Percentiles rank a stretch among this genome's conserved stretches.
These are phyloP conservation scores for Citeromyces hawaiiensis DNA, from an alignment of 1,139 yeast genomes.

Conservation along the genomic window DNA sequence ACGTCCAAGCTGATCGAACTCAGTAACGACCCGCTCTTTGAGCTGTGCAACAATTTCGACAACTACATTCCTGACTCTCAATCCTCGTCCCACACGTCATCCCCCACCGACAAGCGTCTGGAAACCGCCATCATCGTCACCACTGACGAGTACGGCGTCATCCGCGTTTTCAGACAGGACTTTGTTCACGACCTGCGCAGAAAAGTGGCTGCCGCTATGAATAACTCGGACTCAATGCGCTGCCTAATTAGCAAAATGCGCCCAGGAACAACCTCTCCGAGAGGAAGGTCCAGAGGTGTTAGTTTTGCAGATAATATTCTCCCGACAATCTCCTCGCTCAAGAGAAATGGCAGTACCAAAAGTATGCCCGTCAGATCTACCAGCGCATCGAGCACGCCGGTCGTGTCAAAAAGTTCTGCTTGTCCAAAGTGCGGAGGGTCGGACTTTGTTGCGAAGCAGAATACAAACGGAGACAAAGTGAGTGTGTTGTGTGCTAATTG, in stretches of 20 bases:
- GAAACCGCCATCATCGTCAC: constrained; percentile 51
- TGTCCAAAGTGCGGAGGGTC: neutral
- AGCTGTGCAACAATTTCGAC: constrained; percentile 26
- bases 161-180: constrained; percentile 73
- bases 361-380: neutral
- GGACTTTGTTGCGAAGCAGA: constrained; percentile 1
- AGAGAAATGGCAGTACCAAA: neutral
- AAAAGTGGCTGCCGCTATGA: neutral
- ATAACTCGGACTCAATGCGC: neutral
- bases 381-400: neutral
- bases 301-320: constrained; percentile 1
- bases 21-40: constrained; percentile 72
- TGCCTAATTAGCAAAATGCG: neutral
- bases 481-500: neutral
- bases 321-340: neutral
- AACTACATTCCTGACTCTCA: constrained; percentile 4
- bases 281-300: neutral
- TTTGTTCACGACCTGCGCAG: constrained; percentile 32
- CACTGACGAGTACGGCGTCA: constrained; percentile 61
- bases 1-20: constrained; percentile 53
- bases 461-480: neutral
- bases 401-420: neutral
- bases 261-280: neutral
- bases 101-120: constrained; percentile 6
- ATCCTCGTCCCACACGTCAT: constrained; percentile 4